Base-by-base conservation (phyloP, 2,329 filamentous ascomycete species). In the Lachnellula arida region DNA sequence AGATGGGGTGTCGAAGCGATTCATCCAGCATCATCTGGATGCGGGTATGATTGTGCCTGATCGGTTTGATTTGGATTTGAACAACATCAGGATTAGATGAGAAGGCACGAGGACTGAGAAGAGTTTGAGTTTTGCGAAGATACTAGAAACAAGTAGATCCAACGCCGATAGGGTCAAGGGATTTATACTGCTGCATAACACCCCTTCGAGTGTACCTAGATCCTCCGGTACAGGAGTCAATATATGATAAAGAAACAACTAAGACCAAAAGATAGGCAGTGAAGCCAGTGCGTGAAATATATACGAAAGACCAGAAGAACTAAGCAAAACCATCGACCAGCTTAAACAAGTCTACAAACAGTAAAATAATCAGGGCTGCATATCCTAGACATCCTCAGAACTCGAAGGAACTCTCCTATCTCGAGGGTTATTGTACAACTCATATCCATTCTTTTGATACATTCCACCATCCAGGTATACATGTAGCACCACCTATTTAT, bases 11-110 rank as follows among this genome's bases (percentile, higher is more conserved):
- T 47, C 37, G 4, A 44, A 35, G 48, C 25, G 19, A 28, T 32
- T 56, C 32, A 55, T 51, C 17, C 43, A 57, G 35, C 53, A 60
- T 49, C 54, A 59, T 44, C 17, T 56, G 40, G 51, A 54, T 35
- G 48, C 43, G 5, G 59, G 59, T 15, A 46, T 59, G 46, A 37
- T 22, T 15, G 19, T 58, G n/a, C 56, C 55, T 8, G 52, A 57
- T 15, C 19, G 55, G n/a, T 54, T 51, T 37, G 57, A 59, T 22
- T 43, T 57, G 19, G 57, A 57, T 54, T 15, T 57, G 23, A 34
- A 54, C 25, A 53, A 57, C 46, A 32, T 53, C 5, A 53, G 54
- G 32, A 48, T 53, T 28, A 53, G 49, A 49, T 32, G 28, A 28
- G 28, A 7, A 8, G 28, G 28, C 7, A 28, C 9, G 28, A 23